Evolutionary conservation across 2,329 filamentous ascomycete species (phyloP).

Genomic region (Xylariaceae sp.): DNA sequence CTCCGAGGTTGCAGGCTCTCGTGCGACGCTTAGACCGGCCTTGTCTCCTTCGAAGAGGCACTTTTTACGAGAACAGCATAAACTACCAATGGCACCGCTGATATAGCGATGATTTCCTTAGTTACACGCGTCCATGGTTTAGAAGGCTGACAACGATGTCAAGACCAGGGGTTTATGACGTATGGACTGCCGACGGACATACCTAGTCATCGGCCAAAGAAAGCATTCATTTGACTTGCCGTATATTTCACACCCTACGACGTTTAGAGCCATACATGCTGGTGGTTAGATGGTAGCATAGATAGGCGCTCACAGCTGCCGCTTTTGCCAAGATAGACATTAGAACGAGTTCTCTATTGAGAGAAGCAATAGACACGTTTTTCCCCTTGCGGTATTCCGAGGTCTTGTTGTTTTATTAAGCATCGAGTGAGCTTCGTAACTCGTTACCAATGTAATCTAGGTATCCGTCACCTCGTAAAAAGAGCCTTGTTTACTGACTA

Average conservation of each 20-base stretch:
- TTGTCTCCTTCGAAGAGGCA: too few relatives aligned
- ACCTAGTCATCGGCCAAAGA: too few relatives aligned
- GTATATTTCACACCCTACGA: conserved; percentile 1
- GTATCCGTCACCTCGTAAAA: conserved; percentile 4
- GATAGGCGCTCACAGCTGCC: conserved; percentile 3
- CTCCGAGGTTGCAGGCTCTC: too few relatives aligned
- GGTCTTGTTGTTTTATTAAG: conserved; percentile 7
- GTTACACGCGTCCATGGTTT: conserved; percentile 8
- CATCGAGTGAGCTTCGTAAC: conserved; percentile 7
- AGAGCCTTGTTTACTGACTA: background rate
- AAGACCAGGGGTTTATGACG: conserved; percentile 1
- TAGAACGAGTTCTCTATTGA: conserved; percentile 3
- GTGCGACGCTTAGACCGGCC: too few relatives aligned
- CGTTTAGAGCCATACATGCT: background rate
- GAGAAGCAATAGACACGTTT: conserved; percentile 9
- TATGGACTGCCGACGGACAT: background rate
- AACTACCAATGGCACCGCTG: conserved; percentile 3
- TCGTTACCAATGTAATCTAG: conserved; percentile 19
- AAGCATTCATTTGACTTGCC: conserved; percentile 4
- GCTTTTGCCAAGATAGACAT: conserved; percentile 12
- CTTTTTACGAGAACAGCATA: conserved; percentile 2
- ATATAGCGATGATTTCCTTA: conserved; percentile 9
- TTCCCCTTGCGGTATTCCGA: background rate
- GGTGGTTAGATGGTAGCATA: conserved; percentile 12
- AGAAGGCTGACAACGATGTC: conserved; percentile 9